phyloP scores from a whole-genome alignment of 2,329 filamentous ascomycete species.

The Sordariomycetes sp. region DNA sequence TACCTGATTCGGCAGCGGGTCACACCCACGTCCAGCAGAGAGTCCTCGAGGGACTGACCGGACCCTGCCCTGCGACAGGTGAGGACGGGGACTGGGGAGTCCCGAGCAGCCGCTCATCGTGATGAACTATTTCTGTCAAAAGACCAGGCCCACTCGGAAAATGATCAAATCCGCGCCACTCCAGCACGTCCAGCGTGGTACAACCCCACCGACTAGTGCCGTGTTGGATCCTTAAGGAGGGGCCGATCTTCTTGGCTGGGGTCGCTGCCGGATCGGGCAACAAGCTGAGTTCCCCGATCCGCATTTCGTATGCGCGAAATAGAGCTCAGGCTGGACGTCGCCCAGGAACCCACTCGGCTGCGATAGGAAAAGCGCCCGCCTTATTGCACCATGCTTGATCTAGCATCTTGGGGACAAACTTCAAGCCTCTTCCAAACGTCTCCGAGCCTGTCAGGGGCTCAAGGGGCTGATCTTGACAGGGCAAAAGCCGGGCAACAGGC shows the following conservation, averaged over 20 bases:
- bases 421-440: not conserved
- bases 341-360: not conserved
- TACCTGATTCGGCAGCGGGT: too few species aligned
- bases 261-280: not conserved
- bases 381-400: not conserved
- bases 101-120: not conserved
- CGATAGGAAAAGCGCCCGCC: not conserved
- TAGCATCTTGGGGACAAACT: not conserved
- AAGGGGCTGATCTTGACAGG: too few species aligned
- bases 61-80: too few species aligned
- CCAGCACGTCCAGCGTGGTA: not conserved
- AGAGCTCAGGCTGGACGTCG: not conserved
- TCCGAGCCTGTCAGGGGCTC: too few species aligned
- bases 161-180: not conserved
- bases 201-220: not conserved
- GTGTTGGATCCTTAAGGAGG: not conserved
- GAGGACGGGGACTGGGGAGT: not conserved
- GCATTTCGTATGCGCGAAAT: not conserved
- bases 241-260: not conserved
- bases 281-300: not conserved
- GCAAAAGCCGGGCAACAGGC: too few species aligned
- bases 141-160: not conserved
- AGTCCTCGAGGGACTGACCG: too few species aligned
- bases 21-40: too few species aligned
- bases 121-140: not conserved